Percentiles rank a stretch among this genome's conserved stretches.
phyloP scores from a whole-genome alignment of 805 yeast genomes.

The Candida succiphila region DNA sequence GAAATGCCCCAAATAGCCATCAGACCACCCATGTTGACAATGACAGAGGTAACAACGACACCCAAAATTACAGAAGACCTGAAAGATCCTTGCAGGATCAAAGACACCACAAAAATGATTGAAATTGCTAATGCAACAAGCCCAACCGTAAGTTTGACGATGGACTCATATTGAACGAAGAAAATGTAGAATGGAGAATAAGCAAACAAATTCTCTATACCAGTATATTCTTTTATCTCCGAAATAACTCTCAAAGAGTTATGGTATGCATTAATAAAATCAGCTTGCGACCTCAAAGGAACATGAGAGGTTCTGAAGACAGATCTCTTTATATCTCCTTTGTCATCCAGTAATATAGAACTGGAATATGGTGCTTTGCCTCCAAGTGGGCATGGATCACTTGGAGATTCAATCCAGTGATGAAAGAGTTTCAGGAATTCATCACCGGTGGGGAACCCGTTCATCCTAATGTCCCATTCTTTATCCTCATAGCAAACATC shows the following conservation, averaged over 20 bases:
- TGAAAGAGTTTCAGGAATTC: constrained; percentile 60
- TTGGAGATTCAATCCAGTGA: constrained; percentile 73
- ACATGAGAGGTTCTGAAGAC: constrained; percentile 73
- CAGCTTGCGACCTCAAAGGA: constrained; percentile 74
- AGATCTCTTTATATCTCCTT: constrained; percentile 38
- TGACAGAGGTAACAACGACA: constrained; percentile 49
- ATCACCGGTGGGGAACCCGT: constrained; percentile 70
- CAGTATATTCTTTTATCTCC: constrained; percentile 33
- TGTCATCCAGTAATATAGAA: constrained; percentile 36
- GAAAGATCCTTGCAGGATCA: constrained; percentile 56
- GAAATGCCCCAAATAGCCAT: constrained; percentile 70
- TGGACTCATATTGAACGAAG: constrained; percentile 77
- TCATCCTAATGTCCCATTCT: constrained; percentile 64
- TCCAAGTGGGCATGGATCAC: constrained; percentile 90
- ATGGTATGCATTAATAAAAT: constrained; percentile 72
- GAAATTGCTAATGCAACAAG: constrained; percentile 43
- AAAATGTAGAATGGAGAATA: constrained; percentile 90
- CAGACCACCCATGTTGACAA: constrained; percentile 69
- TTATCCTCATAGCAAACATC: constrained; percentile 58
- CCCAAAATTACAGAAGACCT: constrained; percentile 48
- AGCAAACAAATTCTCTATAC: constrained; percentile 56
- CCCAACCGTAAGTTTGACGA: constrained; percentile 46
- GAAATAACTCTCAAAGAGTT: constrained; percentile 59
- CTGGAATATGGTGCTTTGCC: constrained; percentile 87
- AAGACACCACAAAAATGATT: constrained; percentile 39